These are phyloP conservation scores for Protea cynaroides DNA, from an alignment of 164 flowering plant genomes.

Conservation along the genomic window DNA sequence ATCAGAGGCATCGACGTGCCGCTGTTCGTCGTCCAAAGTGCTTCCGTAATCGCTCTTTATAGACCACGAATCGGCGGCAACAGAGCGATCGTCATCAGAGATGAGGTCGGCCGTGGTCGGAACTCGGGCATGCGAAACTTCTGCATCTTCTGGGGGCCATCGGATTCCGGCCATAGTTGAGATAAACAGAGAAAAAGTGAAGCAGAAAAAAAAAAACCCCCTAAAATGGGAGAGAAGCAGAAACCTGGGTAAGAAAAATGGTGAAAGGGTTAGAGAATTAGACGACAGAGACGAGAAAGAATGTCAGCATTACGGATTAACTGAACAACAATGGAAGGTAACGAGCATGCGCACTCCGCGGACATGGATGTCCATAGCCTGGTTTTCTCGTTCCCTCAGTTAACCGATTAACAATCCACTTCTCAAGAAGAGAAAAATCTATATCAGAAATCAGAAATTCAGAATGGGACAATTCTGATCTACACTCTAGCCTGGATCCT, in stretches of 20 bases:
- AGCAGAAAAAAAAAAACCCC: too few relatives aligned
- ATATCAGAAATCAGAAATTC: too few relatives aligned
- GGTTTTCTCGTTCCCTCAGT: background rate
- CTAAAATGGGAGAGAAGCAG: background rate
- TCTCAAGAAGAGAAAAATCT: too few relatives aligned
- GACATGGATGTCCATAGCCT: background rate
- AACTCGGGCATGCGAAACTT: constrained; percentile 24
- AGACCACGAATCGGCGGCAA: constrained; percentile 78
- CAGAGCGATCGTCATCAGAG: constrained; percentile 71
- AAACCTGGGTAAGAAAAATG: too few relatives aligned
- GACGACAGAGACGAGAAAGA: background rate
- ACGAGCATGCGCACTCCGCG: background rate
- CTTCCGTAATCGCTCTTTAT: constrained; percentile 81
- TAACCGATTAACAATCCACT: background rate
- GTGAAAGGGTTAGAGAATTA: too few relatives aligned
- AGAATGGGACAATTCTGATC: too few relatives aligned
- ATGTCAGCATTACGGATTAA: background rate
- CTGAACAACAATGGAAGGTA: background rate
- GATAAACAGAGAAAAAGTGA: background rate
- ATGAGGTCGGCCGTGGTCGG: constrained; percentile 36
- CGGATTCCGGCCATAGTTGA: constrained; percentile 48
- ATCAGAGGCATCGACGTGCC: constrained; percentile 68
- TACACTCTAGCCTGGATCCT: too few relatives aligned
- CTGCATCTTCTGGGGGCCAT: constrained; percentile 51
- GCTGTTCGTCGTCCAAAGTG: constrained; percentile 74